Conservation (phyloP, 225 moss, liverwort and hornwort genomes). For the Thuidium tamariscinum region DNA sequence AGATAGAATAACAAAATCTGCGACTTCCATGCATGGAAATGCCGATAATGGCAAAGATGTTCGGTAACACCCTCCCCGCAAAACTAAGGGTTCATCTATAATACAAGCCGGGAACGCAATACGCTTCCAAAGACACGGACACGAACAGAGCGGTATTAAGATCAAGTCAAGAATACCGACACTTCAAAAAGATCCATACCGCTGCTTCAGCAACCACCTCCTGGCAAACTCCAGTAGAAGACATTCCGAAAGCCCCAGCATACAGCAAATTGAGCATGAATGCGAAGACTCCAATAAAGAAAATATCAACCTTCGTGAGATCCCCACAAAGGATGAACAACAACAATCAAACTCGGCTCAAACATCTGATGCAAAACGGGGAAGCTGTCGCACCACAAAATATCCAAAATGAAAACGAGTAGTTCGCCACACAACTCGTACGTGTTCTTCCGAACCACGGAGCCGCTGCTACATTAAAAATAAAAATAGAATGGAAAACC, state of each 20-base stretch:
- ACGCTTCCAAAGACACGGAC: background rate
- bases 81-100: background rate
- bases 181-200: background rate
- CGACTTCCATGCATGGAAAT: background rate
- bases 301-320: background rate
- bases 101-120: background rate
- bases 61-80: background rate
- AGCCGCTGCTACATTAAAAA: background rate
- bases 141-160: background rate
- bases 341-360: background rate
- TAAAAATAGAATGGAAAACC: background rate
- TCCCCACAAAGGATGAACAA: background rate
- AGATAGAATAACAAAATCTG: background rate
- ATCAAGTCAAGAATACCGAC: background rate
- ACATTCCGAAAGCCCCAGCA: background rate
- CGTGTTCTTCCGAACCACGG: background rate
- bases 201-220: background rate
- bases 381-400: background rate
- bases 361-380: background rate
- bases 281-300: background rate
- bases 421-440: background rate
- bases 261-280: background rate
- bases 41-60: background rate
- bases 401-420: background rate
- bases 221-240: background rate